A percentile compares a stretch with the other conserved stretches of the same genome.
Conservation (phyloP, 2,329 filamentous ascomycete species). For the Huntiella bhutanensis region DNA sequence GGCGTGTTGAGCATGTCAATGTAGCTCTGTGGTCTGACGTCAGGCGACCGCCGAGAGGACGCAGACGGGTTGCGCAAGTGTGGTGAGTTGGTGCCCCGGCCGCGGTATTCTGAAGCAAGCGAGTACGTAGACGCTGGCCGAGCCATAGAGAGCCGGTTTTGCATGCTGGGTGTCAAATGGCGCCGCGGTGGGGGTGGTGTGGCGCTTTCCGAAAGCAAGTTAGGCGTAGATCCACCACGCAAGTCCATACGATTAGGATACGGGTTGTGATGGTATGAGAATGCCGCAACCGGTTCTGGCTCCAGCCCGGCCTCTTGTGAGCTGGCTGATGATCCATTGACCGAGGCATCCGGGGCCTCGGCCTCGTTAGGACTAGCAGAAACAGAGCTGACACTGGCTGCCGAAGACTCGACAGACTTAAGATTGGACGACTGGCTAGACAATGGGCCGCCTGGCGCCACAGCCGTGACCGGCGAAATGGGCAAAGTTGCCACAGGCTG, state of each 20-base stretch:
- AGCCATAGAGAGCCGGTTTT: constrained; percentile 37
- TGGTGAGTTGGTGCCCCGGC: constrained; percentile 26
- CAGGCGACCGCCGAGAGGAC: constrained; percentile 36
- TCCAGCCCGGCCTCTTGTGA: constrained; percentile 29
- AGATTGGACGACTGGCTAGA: constrained; percentile 10
- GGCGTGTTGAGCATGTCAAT: constrained; percentile 46
- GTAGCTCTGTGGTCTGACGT: constrained; percentile 33
- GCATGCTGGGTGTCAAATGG: constrained; percentile 41
- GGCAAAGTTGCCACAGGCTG: not conserved
- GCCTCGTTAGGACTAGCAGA: constrained; percentile 32
- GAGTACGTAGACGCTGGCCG: constrained; percentile 66
- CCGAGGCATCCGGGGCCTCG: constrained; percentile 21
- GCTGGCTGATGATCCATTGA: constrained; percentile 26
- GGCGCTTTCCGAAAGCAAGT: constrained; percentile 28
- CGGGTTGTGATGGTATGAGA: constrained; percentile 45
- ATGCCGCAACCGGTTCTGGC: constrained; percentile 31
- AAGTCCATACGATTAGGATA: constrained; percentile 23
- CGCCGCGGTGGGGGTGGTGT: constrained; percentile 34
- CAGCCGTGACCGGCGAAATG: not conserved
- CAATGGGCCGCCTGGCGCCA: not conserved
- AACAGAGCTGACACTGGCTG: constrained; percentile 37
- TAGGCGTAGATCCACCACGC: constrained; percentile 31
- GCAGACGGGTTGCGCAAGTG: constrained; percentile 29
- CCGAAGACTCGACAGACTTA: constrained; percentile 32
- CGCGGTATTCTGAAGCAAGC: constrained; percentile 49